Base-by-base conservation (phyloP, 495 filamentous ascomycete species). In the Penicillium arizonense region DNA sequence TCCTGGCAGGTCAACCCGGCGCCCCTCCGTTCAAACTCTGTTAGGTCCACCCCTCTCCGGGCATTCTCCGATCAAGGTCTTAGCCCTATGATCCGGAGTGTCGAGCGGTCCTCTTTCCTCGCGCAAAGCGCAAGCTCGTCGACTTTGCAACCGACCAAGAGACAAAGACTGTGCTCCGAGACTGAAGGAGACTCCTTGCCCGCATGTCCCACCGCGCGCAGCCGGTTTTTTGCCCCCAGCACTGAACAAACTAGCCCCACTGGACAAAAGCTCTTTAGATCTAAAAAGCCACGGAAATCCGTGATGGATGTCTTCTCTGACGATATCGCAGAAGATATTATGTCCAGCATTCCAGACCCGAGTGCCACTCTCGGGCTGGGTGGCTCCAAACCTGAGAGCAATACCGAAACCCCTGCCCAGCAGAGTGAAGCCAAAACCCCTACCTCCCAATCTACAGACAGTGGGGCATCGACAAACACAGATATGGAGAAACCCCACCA, bases 291-390 rank as follows among this genome's bases (percentile, higher is more conserved):
- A 36, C 78, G 79, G 21, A 76, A 78, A 37, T 73, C 74, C 6
- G 71, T 70, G 5, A 55, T 87, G 49, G 78, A 79, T 37, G 74
- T 89, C 3, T 88, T 80, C 59, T 88, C 86, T 1, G 87, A 90
- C 57, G 86, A 88, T 52, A 75, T 82, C 1, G 72, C 83, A 16
- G 84, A 85, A 51, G 84, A 85, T 36, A 81, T 80, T 20, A 79
- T 83, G 72, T 75, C 79, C 6, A 72, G 76, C 49, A 56, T 83
- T 42, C 66, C 76, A 16, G 75, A 82, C 49, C 69, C 75, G 35
- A 50, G 50, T 23, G 30, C 34, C 0, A 34, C 49, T 5, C 30
- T 35, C 12, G 58, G 56, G 13, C 16, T 32, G 9, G 28, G 13
- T 12, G 55, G 33, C 5, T 38, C 24, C 23, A 64, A 65, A 39